Evolutionary conservation across 2,329 filamentous ascomycete genomes (phyloP).

Genomic region (Trichoderma afroharzianum): DNA sequence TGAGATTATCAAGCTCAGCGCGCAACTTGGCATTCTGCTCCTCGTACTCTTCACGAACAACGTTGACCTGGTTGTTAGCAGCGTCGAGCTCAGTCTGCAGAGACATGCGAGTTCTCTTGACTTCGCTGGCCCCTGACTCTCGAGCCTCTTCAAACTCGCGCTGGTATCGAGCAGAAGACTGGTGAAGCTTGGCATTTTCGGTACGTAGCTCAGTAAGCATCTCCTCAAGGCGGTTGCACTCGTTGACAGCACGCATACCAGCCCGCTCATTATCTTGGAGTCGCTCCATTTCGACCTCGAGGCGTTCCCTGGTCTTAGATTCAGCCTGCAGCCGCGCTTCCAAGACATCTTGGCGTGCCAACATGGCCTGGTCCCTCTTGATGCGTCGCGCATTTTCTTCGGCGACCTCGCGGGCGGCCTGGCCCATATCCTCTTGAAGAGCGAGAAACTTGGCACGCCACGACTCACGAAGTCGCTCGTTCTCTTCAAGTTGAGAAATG

Average conservation of each 20-base stretch:
- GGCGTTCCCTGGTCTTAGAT: constrained; percentile 62
- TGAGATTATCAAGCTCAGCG: constrained; percentile 71
- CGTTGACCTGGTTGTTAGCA: constrained; percentile 81
- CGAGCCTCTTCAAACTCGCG: constrained; percentile 81
- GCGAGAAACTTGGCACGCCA: constrained; percentile 82
- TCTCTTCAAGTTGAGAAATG: constrained; percentile 77
- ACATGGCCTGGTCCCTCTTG: constrained; percentile 73
- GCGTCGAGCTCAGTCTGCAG: constrained; percentile 79
- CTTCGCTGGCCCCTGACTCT: constrained; percentile 73
- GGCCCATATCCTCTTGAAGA: constrained; percentile 82
- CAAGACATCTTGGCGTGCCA: constrained; percentile 76
- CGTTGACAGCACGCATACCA: constrained; percentile 60
- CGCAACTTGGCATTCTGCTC: constrained; percentile 71
- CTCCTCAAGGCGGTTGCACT: constrained; percentile 57
- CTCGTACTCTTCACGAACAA: constrained; percentile 77
- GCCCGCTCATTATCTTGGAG: constrained; percentile 62
- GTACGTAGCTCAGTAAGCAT: constrained; percentile 55
- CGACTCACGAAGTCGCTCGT: constrained; percentile 75
- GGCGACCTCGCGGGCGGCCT: constrained; percentile 72
- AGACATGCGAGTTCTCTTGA: constrained; percentile 73
- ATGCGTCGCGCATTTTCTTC: constrained; percentile 77
- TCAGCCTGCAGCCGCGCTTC: constrained; percentile 75
- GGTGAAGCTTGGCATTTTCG: constrained; percentile 70
- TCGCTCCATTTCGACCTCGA: constrained; percentile 64
- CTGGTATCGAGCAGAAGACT: constrained; percentile 65